Percentiles rank a stretch among this genome's conserved stretches.
Conservation (phyloP, 139 green algal genomes). For the Chlamydomonas incerta region DNA sequence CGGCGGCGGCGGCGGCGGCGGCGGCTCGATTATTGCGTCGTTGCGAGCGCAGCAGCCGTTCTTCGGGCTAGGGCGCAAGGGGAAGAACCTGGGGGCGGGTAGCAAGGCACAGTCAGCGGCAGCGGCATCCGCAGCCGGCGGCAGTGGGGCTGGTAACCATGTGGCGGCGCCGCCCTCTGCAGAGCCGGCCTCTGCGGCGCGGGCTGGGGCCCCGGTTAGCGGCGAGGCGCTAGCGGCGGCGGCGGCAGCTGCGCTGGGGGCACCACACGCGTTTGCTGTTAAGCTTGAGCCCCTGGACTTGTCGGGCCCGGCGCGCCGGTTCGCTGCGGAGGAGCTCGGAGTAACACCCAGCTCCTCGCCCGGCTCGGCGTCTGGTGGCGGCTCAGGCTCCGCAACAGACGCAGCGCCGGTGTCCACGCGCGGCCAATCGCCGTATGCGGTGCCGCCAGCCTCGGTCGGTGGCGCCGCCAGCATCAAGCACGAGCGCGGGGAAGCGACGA, state of each 20-base stretch:
- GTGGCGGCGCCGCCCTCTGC: too few relatives aligned
- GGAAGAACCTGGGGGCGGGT: constrained; percentile 22
- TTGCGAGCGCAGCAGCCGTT: constrained; percentile 21
- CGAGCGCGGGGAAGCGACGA: too few relatives aligned
- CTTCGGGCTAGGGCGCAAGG: constrained; percentile 14
- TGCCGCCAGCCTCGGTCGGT: too few relatives aligned
- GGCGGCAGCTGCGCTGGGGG: too few relatives aligned
- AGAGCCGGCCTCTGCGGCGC: too few relatives aligned
- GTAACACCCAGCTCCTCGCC: background rate
- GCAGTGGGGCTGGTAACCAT: background rate
- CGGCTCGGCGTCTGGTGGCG: background rate
- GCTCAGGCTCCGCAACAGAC: background rate
- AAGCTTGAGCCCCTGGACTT: constrained; percentile 17
- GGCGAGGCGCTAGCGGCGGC: too few relatives aligned
- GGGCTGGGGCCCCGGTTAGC: too few relatives aligned
- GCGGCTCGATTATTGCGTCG: constrained; percentile 5
- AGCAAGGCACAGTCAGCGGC: background rate
- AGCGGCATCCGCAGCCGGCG: background rate
- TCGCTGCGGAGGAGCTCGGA: background rate
- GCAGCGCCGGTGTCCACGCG: too few relatives aligned
- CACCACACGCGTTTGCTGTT: background rate
- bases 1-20: background rate
- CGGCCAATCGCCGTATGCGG: too few relatives aligned
- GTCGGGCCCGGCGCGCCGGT: background rate
- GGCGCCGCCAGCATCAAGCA: too few relatives aligned